Conservation (phyloP, 2,329 filamentous ascomycete genomes). For the Hypoxylon sp. region DNA sequence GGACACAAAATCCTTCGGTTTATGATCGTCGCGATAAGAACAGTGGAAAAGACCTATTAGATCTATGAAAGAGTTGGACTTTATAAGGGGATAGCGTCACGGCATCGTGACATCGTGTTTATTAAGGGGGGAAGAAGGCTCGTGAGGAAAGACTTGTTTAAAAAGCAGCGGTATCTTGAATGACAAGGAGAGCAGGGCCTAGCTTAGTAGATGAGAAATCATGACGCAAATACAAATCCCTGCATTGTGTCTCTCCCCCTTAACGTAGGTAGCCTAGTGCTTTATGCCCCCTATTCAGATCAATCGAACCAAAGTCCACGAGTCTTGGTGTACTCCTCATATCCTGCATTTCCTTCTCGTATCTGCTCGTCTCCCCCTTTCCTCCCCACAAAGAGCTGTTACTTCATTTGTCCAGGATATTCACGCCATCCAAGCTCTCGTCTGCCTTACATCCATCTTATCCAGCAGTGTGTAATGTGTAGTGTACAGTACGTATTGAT, state of each 20-base stretch:
- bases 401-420: not conserved
- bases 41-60: slow-evolving; percentile 13
- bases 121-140: not conserved
- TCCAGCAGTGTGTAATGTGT: not conserved
- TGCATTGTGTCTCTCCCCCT: not conserved
- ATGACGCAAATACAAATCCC: slow-evolving; percentile 25
- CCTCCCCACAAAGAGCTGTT: slow-evolving; percentile 5
- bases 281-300: slow-evolving; percentile 1
- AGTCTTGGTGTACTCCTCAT: not conserved
- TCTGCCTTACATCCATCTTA: not conserved
- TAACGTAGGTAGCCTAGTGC: not conserved
- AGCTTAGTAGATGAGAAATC: slow-evolving; percentile 34
- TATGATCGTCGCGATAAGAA: not conserved
- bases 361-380: not conserved
- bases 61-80: slow-evolving; percentile 23
- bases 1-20: slow-evolving; percentile 21
- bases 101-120: not conserved
- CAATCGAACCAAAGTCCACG: not conserved
- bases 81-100: not conserved
- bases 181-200: slow-evolving; percentile 21
- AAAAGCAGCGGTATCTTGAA: slow-evolving; percentile 26
- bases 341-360: not conserved
- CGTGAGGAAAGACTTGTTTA: slow-evolving; percentile 7
- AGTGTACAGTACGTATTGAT: slow-evolving; percentile 18
- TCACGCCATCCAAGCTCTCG: not conserved